Evolutionary conservation across 2,329 filamentous ascomycete species (phyloP).

Genomic region (Cladosporium phlei): DNA sequence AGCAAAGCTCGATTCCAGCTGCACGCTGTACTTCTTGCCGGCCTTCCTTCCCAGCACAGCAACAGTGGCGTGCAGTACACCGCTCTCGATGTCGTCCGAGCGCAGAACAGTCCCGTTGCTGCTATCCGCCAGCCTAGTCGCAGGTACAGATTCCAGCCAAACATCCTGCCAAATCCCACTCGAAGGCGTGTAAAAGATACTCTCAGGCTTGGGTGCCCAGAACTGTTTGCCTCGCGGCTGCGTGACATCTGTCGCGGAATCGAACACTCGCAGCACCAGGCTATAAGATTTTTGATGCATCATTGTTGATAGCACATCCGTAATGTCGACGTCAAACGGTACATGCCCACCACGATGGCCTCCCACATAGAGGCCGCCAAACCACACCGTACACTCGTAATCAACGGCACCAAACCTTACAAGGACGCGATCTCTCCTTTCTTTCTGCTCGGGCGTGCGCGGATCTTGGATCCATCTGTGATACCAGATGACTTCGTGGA

Average conservation of each 20-base stretch:
- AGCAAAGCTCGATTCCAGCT: conserved; percentile 51
- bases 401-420: conserved; percentile 59
- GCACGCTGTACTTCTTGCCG: conserved; percentile 45
- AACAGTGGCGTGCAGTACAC: conserved; percentile 49
- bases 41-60: conserved; percentile 47
- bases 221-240: conserved; percentile 67
- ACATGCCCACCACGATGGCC: conserved; percentile 57
- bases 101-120: conserved; percentile 55
- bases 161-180: conserved; percentile 72
- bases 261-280: conserved; percentile 56
- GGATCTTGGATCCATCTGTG: conserved; percentile 39
- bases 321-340: conserved; percentile 54
- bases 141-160: conserved; percentile 60
- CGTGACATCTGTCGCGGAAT: conserved; percentile 60
- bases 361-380: conserved; percentile 50
- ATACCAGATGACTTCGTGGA: conserved; percentile 66
- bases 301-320: conserved; percentile 35
- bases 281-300: conserved; percentile 26
- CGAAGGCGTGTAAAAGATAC: conserved; percentile 68
- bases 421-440: conserved; percentile 41
- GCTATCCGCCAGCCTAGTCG: conserved; percentile 50
- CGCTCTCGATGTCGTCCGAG: conserved; percentile 51
- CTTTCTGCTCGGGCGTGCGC: conserved; percentile 20
- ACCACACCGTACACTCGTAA: conserved; percentile 56
- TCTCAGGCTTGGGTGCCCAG: conserved; percentile 54